phyloP scores from a whole-genome alignment of 345 rosid species.

The Citrus maxima region DNA sequence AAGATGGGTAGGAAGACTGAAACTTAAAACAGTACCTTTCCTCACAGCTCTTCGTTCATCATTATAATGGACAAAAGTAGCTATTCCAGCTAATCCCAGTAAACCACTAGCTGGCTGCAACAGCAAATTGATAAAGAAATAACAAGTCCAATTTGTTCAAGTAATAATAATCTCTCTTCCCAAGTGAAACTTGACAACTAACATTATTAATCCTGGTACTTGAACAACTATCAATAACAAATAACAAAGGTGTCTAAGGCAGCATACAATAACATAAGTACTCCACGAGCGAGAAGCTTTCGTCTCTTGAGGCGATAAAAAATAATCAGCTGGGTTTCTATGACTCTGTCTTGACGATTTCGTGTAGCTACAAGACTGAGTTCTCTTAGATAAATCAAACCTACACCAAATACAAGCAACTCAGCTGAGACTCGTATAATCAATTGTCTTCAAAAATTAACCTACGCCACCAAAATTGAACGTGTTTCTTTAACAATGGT shows the following conservation, averaged over 20 bases:
- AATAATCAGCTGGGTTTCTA: slow-evolving; percentile 21
- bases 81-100: slow-evolving; percentile 60
- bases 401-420: slow-evolving; percentile 24
- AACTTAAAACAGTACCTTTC: slow-evolving; percentile 43
- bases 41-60: slow-evolving; percentile 73
- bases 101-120: slow-evolving; percentile 65
- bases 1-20: neutral
- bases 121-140: neutral
- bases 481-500: neutral
- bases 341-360: slow-evolving; percentile 39
- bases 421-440: neutral
- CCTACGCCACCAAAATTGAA: neutral
- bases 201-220: neutral
- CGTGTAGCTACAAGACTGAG: slow-evolving; percentile 46
- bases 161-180: neutral
- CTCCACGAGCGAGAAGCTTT: slow-evolving; percentile 38
- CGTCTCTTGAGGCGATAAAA: slow-evolving; percentile 28
- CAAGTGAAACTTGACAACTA: neutral
- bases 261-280: slow-evolving; percentile 50
- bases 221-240: neutral
- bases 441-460: too few species aligned
- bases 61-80: slow-evolving; percentile 59
- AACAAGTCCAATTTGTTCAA: neutral
- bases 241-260: slow-evolving; percentile 11
- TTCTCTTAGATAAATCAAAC: slow-evolving; percentile 40